These are phyloP conservation scores for Lactarius pseudohatsudake DNA, from an alignment of 768 basidiomycete genomes.

Conservation along the genomic window DNA sequence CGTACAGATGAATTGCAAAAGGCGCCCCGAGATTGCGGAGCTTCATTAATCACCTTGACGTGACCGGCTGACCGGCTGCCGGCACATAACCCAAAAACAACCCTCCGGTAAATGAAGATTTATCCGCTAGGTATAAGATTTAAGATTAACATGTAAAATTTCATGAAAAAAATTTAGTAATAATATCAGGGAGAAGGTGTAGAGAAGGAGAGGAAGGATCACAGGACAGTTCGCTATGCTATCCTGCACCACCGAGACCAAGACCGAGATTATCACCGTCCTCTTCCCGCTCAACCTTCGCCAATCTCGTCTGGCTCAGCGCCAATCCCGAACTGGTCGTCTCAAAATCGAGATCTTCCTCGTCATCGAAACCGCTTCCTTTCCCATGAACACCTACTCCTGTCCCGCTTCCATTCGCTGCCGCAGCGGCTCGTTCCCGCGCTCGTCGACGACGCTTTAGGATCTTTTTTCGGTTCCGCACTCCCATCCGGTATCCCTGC, in stretches of 20 bases:
- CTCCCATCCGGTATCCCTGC: slow-evolving; percentile 56
- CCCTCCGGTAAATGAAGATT: slow-evolving; percentile 4
- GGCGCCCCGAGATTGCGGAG: slow-evolving; percentile 14
- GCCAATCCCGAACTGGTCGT: slow-evolving; percentile 21
- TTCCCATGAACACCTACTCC: slow-evolving; percentile 36
- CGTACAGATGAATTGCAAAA: slow-evolving; percentile 8
- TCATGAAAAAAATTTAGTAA: background rate
- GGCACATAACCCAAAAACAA: slow-evolving; percentile 8
- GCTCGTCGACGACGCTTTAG: slow-evolving; percentile 67
- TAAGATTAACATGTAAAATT: background rate
- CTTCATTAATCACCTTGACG: slow-evolving; percentile 18
- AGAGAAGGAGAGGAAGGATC: background rate
- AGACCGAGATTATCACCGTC: slow-evolving; percentile 17
- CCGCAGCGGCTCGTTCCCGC: slow-evolving; percentile 62
- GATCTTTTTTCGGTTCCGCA: slow-evolving; percentile 77
- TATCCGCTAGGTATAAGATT: background rate
- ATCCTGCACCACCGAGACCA: slow-evolving; percentile 1
- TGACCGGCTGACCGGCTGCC: slow-evolving; percentile 7
- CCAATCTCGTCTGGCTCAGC: slow-evolving; percentile 25
- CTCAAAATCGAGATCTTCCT: slow-evolving; percentile 26
- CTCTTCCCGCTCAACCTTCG: slow-evolving; percentile 22
- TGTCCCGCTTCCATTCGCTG: slow-evolving; percentile 51
- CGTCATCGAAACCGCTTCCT: slow-evolving; percentile 30
- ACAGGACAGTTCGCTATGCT: background rate
- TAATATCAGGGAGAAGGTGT: background rate